phyloP scores from a whole-genome alignment of 768 basidiomycete species.

The Pulveroboletus sp. region DNA sequence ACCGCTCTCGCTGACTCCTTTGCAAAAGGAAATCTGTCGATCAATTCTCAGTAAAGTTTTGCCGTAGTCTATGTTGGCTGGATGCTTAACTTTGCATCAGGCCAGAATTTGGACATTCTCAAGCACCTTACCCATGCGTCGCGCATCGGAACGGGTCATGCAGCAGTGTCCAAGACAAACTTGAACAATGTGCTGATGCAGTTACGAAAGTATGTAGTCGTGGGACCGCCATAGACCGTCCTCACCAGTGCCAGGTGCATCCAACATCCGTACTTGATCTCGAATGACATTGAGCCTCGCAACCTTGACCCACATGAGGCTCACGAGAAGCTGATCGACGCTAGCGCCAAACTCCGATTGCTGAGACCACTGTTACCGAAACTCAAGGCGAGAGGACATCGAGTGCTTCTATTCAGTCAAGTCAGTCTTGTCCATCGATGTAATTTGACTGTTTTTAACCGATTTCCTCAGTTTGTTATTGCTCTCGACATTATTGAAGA shows the following conservation, averaged over 20 bases:
- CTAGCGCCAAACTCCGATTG: slow-evolving; percentile 81
- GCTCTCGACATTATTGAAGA: slow-evolving; percentile 87
- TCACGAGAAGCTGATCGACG: slow-evolving; percentile 79
- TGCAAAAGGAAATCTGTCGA: slow-evolving; percentile 88
- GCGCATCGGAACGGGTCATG: slow-evolving; percentile 29
- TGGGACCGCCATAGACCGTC: not conserved
- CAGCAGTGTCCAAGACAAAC: slow-evolving; percentile 45
- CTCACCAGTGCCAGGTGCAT: slow-evolving; percentile 55
- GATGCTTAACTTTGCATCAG: slow-evolving; percentile 35
- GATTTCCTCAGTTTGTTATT: slow-evolving; percentile 70
- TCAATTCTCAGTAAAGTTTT: slow-evolving; percentile 67
- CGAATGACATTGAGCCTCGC: slow-evolving; percentile 73
- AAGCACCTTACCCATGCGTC: slow-evolving; percentile 53
- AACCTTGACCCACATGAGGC: slow-evolving; percentile 54
- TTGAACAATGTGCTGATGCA: slow-evolving; percentile 88
- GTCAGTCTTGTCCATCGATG: slow-evolving; percentile 38
- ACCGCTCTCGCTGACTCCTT: slow-evolving; percentile 80
- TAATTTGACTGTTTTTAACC: not conserved
- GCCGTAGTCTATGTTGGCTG: slow-evolving; percentile 12
- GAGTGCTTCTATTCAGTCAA: slow-evolving; percentile 90
- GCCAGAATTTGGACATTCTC: slow-evolving; percentile 67
- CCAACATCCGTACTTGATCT: slow-evolving; percentile 90
- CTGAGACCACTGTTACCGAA: slow-evolving; percentile 78
- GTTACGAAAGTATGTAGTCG: slow-evolving; percentile 64
- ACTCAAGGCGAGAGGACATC: slow-evolving; percentile 80